A percentile compares a stretch with the other conserved stretches of the same genome.
phyloP scores from a whole-genome alignment of 2,329 filamentous ascomycete species.

The Alternaria sp. region DNA sequence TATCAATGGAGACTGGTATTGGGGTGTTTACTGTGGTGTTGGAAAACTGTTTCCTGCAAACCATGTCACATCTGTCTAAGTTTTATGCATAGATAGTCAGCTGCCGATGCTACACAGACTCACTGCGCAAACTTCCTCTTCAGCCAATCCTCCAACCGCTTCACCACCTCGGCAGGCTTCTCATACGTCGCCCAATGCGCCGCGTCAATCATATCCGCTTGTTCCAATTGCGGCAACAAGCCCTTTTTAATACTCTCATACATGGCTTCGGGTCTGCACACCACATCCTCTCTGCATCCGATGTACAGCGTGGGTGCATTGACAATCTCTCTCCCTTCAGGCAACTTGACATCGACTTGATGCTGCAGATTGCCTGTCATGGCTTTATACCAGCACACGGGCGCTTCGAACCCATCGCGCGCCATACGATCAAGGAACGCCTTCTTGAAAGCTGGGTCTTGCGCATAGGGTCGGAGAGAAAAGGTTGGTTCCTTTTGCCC shows the following conservation, averaged over 20 bases:
- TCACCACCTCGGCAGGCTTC: conserved; percentile 39
- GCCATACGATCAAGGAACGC: conserved; percentile 45
- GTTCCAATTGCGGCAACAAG: conserved; percentile 41
- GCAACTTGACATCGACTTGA: conserved; percentile 34
- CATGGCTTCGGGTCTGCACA: conserved; percentile 43
- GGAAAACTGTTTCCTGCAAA: conserved; percentile 81
- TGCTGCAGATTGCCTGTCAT: conserved; percentile 31
- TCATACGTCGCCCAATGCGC: conserved; percentile 49
- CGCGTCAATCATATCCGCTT: conserved; percentile 40
- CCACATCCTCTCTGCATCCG: conserved; percentile 42
- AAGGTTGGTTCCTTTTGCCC: conserved; percentile 1
- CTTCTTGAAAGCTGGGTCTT: conserved; percentile 37
- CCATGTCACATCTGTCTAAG: conserved; percentile 59
- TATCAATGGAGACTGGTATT: conserved; percentile 90
- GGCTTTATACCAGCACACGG: conserved; percentile 50
- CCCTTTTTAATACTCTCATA: conserved; percentile 29
- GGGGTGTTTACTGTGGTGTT: conserved; percentile 81
- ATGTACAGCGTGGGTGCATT: conserved; percentile 50
- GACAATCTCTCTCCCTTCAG: conserved; percentile 27
- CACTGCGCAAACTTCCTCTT: conserved; percentile 15
- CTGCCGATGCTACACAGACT: background rate
- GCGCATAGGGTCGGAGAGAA: conserved; percentile 44
- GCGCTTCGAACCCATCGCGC: conserved; percentile 43
- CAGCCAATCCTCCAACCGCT: conserved; percentile 26
- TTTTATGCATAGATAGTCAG: background rate